A percentile compares a stretch with the other conserved stretches of the same genome.
phyloP scores from a whole-genome alignment of 139 green algal species.

The Marvania coccoides region DNA sequence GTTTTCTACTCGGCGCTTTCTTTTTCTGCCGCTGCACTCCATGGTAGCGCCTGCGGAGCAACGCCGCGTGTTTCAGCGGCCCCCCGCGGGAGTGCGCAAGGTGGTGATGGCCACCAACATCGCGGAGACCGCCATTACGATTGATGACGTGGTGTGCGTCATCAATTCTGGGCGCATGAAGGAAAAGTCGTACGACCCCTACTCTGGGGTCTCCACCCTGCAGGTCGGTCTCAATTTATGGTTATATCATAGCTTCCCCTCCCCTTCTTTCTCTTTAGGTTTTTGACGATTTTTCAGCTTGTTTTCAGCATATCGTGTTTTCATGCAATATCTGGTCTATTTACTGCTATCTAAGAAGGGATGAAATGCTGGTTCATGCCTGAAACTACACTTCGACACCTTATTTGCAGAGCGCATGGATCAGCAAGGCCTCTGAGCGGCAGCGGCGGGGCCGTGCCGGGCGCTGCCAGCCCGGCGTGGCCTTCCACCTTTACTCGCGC shows the following conservation, averaged over 20 bases:
- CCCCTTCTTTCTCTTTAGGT: not conserved
- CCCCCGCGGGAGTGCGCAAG: conserved; percentile 58
- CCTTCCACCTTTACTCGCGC: conserved; percentile 76
- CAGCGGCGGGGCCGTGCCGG: conserved; percentile 73
- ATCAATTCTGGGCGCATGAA: conserved; percentile 68
- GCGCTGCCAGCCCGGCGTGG: conserved; percentile 60
- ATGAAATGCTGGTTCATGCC: not conserved
- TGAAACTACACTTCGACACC: not conserved
- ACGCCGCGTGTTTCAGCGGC: conserved; percentile 52
- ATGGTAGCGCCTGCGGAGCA: conserved; percentile 63
- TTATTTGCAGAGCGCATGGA: conserved; percentile 31
- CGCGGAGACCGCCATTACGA: conserved; percentile 74
- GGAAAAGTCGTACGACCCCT: conserved; percentile 81
- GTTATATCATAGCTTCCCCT: conserved; percentile 15
- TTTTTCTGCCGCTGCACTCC: conserved; percentile 67
- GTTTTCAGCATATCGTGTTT: not conserved
- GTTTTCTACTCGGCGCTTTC: conserved; percentile 9
- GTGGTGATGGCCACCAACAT: conserved; percentile 83
- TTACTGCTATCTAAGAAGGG: too few species aligned
- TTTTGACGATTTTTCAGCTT: not conserved
- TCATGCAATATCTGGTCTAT: too few species aligned
- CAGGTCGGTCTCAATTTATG: conserved; percentile 25
- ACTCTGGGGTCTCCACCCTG: conserved; percentile 68
- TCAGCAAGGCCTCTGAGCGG: conserved; percentile 48
- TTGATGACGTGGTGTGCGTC: conserved; percentile 79